Base-by-base conservation (phyloP, 345 rosid genomes). In the Lenwebbia sp. region DNA sequence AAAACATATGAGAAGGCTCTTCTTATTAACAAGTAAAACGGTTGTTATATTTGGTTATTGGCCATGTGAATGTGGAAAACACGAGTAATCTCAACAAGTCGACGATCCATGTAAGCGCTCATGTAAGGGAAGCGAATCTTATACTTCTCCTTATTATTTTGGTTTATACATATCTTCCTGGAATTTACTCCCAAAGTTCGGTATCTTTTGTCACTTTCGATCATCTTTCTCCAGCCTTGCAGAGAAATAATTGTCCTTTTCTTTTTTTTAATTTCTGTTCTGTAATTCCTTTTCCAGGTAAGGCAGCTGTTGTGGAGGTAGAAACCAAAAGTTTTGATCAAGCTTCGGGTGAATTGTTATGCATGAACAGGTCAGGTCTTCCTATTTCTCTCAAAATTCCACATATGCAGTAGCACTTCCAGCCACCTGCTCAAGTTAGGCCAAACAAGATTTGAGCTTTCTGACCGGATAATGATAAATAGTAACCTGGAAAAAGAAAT, bases 251-350 rank as follows among this genome's bases (percentile, higher is more conserved):
- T 53, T 82, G 55, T 87, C 23, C 83, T 28, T 58, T 88, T 52
- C 75, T 86, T 49, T 25, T 23, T 65, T 70, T 10, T 70, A 22
- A 22, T 85, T 87, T 53, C 56, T 78, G 52, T 50, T 74, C 22
- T 57, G 55, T 57, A 57, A 82, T 83, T 86, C 17, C 78, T 25
- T 75, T 84, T 87, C 86, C 89, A 97, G 99, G 98, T 85, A 97
- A 96, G 90, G 99, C 99, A 50, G 98, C 99, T 85, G 86, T 97
- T 85, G 83, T 93, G 86, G 99, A 96, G 89, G 78, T 94, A 65
- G 99, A 96, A 91, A 94, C 92, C 83, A 96, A 82, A 90, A 93
- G 93, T 92, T 97, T 91, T 81, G 93, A 92, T 87, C 87, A 93
- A 91, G 94, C 89, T 58, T 93, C 96, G 53, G 98, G 93, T 65